phyloP scores from a whole-genome alignment of 192 early-diverging fungal genomes.

The Piromyces sp. region DNA sequence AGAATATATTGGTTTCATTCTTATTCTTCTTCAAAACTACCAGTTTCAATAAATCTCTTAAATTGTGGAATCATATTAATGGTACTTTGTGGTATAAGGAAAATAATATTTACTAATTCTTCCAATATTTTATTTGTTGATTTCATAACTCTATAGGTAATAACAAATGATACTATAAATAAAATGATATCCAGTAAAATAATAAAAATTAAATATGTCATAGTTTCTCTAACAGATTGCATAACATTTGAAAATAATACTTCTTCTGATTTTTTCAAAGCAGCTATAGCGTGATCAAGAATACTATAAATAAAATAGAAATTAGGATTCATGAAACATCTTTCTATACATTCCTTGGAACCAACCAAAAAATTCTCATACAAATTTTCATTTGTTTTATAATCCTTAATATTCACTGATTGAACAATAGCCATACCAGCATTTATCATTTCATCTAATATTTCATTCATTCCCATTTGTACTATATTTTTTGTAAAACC shows the following conservation, averaged over 20 bases:
- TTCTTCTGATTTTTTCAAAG: background rate
- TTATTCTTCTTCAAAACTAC: background rate
- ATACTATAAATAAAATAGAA: background rate
- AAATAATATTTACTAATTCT: background rate
- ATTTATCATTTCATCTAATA: background rate
- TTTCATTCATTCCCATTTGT: background rate
- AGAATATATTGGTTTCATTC: too few relatives aligned
- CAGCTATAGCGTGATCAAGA: background rate
- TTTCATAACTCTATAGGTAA: background rate
- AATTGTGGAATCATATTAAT: background rate
- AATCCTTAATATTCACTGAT: background rate
- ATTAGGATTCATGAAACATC: background rate
- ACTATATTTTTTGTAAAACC: background rate
- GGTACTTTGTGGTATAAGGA: background rate
- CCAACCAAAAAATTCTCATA: background rate
- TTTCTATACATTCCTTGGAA: background rate
- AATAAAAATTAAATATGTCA: background rate
- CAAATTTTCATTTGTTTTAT: background rate
- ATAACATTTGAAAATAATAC: background rate
- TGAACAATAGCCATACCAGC: background rate
- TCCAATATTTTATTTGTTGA: background rate
- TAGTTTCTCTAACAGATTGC: background rate
- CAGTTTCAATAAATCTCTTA: background rate
- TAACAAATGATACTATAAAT: background rate
- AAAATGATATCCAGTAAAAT: background rate